These are phyloP conservation scores for Metroxylon sagu DNA, from an alignment of 176 grass and related monocot species.

Conservation along the genomic window DNA sequence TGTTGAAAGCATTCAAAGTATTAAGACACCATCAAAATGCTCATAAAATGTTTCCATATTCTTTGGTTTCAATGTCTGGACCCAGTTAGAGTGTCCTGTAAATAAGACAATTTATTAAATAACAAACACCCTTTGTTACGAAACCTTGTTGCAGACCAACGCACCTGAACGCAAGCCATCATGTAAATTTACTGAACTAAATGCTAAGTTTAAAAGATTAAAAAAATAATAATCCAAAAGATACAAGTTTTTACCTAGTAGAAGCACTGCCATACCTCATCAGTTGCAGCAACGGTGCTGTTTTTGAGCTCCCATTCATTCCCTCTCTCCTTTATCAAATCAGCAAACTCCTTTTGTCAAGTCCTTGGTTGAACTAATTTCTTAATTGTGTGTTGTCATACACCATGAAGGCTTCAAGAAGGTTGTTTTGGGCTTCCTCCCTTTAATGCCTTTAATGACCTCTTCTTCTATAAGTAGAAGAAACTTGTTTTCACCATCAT, in stretches of 20 bases:
- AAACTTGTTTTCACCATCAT: background rate
- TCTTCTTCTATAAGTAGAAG: slow-evolving; percentile 2
- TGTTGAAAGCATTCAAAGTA: too few relatives aligned
- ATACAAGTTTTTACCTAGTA: slow-evolving; percentile 5
- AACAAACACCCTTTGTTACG: background rate
- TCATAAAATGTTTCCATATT: background rate
- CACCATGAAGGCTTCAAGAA: slow-evolving; percentile 6
- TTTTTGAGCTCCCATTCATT: background rate
- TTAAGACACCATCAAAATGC: background rate
- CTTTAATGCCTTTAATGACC: background rate
- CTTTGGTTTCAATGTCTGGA: slow-evolving; percentile 2
- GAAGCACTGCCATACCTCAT: slow-evolving; percentile 8
- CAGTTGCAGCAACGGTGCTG: background rate
- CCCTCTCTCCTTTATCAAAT: slow-evolving; percentile 9
- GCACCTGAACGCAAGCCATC: background rate
- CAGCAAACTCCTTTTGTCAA: slow-evolving; percentile 6
- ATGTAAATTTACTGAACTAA: background rate
- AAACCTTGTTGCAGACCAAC: slow-evolving; percentile 8
- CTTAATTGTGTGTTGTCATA: slow-evolving; percentile 1
- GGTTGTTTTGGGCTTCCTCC: slow-evolving; percentile 8
- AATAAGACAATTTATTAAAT: slow-evolving; percentile 12
- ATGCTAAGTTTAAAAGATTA: background rate
- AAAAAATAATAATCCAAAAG: too few relatives aligned
- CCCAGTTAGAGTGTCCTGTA: background rate
- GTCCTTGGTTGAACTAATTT: slow-evolving; percentile 12